phyloP scores from a whole-genome alignment of 139 green algal species.

The Spirogloea muscicola region DNA sequence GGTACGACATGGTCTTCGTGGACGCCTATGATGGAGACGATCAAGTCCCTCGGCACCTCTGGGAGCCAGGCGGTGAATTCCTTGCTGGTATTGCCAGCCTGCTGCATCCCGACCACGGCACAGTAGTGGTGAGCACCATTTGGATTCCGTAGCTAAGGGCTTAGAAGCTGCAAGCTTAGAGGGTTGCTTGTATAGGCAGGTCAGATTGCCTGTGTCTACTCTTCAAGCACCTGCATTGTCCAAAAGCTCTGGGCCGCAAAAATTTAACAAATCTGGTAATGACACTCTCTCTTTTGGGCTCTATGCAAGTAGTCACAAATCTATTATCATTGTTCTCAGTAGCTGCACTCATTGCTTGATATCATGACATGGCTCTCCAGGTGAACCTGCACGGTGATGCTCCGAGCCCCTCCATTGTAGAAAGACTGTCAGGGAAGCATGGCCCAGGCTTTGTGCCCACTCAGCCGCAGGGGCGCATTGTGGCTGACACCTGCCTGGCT shows the following conservation, averaged over 20 bases:
- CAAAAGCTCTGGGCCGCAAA: too few relatives aligned
- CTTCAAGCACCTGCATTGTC: not conserved
- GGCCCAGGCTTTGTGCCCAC: not conserved
- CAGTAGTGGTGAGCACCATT: slow-evolving; percentile 59
- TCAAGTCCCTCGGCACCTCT: slow-evolving; percentile 46
- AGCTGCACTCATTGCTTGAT: slow-evolving; percentile 2
- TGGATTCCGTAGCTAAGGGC: not conserved
- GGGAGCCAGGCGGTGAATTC: slow-evolving; percentile 39
- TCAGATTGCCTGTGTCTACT: not conserved
- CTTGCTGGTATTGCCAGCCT: slow-evolving; percentile 14
- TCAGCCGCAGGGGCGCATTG: not conserved
- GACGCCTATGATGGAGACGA: slow-evolving; percentile 62
- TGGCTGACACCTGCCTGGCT: slow-evolving; percentile 4
- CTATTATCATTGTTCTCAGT: too few relatives aligned
- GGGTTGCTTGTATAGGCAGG: not conserved
- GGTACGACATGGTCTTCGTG: slow-evolving; percentile 56
- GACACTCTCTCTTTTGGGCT: not conserved
- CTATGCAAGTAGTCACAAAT: too few relatives aligned
- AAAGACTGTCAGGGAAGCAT: not conserved
- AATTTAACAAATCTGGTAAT: not conserved
- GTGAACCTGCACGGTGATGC: slow-evolving; percentile 29
- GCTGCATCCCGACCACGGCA: slow-evolving; percentile 55
- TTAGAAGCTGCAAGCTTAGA: not conserved
- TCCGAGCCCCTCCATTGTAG: slow-evolving; percentile 3
- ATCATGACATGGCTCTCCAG: not conserved